phyloP scores from a whole-genome alignment of 2,329 filamentous ascomycete species.

The Diaporthe aspalathi region DNA sequence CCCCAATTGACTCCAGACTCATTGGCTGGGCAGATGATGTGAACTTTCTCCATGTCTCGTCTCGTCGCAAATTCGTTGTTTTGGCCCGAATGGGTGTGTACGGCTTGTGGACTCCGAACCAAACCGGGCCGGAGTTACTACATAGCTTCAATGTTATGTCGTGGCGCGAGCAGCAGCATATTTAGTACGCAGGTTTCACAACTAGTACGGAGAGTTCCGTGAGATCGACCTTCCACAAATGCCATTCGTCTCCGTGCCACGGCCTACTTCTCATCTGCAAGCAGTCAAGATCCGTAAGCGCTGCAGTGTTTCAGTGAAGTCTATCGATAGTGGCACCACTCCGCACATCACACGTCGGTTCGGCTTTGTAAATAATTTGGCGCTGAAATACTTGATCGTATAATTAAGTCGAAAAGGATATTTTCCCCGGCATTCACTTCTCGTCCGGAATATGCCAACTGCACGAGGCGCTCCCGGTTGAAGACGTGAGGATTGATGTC shows the following conservation, averaged over 20 bases:
- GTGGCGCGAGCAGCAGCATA: background rate
- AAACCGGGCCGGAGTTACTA: background rate
- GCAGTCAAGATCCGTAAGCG: background rate
- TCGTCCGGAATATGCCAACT: no score
- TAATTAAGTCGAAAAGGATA: no score
- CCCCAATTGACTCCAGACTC: background rate
- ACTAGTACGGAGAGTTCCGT: background rate
- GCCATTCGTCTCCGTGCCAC: background rate
- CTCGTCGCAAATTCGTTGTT: background rate
- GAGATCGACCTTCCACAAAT: constrained; percentile 5
- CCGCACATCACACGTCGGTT: background rate
- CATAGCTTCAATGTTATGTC: no score
- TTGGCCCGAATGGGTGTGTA: background rate
- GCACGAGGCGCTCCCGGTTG: background rate
- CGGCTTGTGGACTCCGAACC: background rate
- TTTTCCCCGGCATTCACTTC: background rate
- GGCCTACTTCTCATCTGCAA: background rate
- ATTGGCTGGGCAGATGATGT: background rate
- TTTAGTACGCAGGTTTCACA: background rate
- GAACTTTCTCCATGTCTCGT: no score
- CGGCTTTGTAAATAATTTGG: background rate
- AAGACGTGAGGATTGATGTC: background rate
- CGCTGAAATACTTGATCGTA: background rate
- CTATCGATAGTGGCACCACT: no score
- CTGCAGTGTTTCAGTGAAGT: background rate